Conservation (phyloP, 176 grass and related monocot genomes). For the Oryza officinalis region DNA sequence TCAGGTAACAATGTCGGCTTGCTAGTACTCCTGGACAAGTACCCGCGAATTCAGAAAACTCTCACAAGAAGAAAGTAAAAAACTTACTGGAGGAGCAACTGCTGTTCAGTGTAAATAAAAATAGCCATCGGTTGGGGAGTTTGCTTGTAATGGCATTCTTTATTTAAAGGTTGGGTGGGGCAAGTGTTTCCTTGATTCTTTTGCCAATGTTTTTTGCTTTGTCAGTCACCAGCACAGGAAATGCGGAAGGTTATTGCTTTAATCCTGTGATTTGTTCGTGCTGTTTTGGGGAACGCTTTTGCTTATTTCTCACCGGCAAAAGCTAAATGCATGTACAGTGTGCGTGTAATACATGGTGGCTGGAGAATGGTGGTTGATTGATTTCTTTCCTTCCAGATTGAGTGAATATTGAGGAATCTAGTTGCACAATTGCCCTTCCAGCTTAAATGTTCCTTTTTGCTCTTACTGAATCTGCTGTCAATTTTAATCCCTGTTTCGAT, state of each 20-base stretch:
- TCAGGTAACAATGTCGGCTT: constrained; percentile 79
- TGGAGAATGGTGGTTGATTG: constrained; percentile 10
- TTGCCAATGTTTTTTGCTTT: constrained; percentile 35
- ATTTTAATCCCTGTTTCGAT: background rate
- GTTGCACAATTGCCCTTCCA: background rate
- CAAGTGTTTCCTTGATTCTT: constrained; percentile 49
- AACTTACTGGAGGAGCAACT: constrained; percentile 10
- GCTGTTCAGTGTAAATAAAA: constrained; percentile 50
- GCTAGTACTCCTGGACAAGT: constrained; percentile 81
- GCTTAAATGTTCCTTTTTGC: background rate
- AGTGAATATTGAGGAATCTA: constrained; percentile 1
- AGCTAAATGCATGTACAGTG: constrained; percentile 48
- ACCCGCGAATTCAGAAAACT: constrained; percentile 57
- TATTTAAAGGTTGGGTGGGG: constrained; percentile 33
- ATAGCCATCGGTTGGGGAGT: constrained; percentile 48
- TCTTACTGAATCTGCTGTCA: background rate
- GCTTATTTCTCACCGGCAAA: constrained; percentile 42
- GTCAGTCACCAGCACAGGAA: background rate
- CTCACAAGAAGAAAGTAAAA: constrained; percentile 42
- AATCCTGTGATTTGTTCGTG: constrained; percentile 43
- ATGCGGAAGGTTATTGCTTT: constrained; percentile 7
- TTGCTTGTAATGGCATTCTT: constrained; percentile 30
- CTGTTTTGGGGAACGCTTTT: constrained; percentile 26
- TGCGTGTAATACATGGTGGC: constrained; percentile 20
- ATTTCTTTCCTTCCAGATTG: constrained; percentile 26